A percentile compares a stretch with the other conserved stretches of the same genome.
phyloP scores from a whole-genome alignment of 129 eudicot genomes.

The Tagetes erecta region DNA sequence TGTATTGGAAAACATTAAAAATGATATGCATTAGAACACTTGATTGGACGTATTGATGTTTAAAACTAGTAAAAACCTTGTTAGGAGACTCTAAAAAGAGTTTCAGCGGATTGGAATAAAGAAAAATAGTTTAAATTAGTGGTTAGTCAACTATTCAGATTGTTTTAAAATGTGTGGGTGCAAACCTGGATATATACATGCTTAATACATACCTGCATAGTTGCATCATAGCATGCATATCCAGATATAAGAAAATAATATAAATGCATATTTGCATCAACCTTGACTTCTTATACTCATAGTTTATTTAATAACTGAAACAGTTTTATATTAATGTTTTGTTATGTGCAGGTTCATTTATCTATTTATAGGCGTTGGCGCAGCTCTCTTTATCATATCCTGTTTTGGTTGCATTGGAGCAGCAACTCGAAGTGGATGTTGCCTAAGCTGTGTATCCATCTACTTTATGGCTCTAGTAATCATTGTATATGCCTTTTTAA shows the following conservation, averaged over 20 bases:
- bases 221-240: not conserved
- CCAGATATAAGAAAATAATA: not conserved
- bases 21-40: not conserved
- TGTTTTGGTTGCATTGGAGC: slow-evolving; percentile 94
- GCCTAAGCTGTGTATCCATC: slow-evolving; percentile 83
- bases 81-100: not conserved
- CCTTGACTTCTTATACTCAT: not conserved
- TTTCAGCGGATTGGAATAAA: not conserved
- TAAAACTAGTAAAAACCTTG: not conserved
- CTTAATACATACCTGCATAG: not conserved
- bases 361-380: slow-evolving; percentile 74
- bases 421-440: slow-evolving; percentile 79
- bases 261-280: not conserved
- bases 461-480: slow-evolving; percentile 17
- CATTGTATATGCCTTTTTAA: not conserved
- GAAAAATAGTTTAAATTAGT: not conserved
- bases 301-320: not conserved
- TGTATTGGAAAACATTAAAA: not conserved
- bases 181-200: not conserved
- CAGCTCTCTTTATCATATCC: slow-evolving; percentile 59
- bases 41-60: not conserved
- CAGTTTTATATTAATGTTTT: too few species aligned
- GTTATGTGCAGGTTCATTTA: slow-evolving; percentile 75
- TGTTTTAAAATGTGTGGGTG: not conserved
- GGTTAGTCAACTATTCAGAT: not conserved